Conservation (phyloP, 2,329 filamentous ascomycete genomes). For the Hymenoscyphus fructigenus region DNA sequence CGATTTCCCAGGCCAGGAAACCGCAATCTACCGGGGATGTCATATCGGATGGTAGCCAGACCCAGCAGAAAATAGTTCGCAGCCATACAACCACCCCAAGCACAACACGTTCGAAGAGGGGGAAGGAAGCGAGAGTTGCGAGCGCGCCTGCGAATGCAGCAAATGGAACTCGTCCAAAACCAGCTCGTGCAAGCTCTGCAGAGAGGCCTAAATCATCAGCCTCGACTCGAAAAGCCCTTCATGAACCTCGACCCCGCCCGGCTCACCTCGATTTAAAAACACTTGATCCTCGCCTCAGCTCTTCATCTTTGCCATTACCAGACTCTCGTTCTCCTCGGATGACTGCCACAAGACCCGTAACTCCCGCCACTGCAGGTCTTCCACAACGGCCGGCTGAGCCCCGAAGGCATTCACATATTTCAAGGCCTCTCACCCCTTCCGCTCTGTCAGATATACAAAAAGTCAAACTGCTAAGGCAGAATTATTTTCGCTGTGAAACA, state of each 20-base stretch:
- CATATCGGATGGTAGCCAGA: slow-evolving; percentile 54
- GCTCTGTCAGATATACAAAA: slow-evolving; percentile 66
- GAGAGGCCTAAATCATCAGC: slow-evolving; percentile 28
- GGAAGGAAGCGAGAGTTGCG: slow-evolving; percentile 44
- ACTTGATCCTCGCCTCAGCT: slow-evolving; percentile 63
- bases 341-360: slow-evolving; percentile 51
- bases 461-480: slow-evolving; percentile 70
- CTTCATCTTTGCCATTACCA: slow-evolving; percentile 65
- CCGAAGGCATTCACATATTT: slow-evolving; percentile 60
- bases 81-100: slow-evolving; percentile 67
- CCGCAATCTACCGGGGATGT: slow-evolving; percentile 63
- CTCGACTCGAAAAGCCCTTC: slow-evolving; percentile 25
- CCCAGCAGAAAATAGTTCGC: slow-evolving; percentile 57
- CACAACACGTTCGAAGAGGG: slow-evolving; percentile 43
- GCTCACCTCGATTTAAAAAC: slow-evolving; percentile 31
- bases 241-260: slow-evolving; percentile 31
- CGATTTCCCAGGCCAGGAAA: slow-evolving; percentile 78
- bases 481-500: slow-evolving; percentile 81
- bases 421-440: slow-evolving; percentile 58
- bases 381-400: slow-evolving; percentile 31
- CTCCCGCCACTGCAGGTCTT: slow-evolving; percentile 57
- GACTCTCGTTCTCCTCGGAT: slow-evolving; percentile 54
- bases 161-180: slow-evolving; percentile 27
- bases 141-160: slow-evolving; percentile 34
- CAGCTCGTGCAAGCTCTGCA: slow-evolving; percentile 27